Evolutionary conservation across 1,284 basidiomycete species (phyloP), one percentile per base, ranked within the genome.

Genomic region (Cryptococcus sp.): DNA sequence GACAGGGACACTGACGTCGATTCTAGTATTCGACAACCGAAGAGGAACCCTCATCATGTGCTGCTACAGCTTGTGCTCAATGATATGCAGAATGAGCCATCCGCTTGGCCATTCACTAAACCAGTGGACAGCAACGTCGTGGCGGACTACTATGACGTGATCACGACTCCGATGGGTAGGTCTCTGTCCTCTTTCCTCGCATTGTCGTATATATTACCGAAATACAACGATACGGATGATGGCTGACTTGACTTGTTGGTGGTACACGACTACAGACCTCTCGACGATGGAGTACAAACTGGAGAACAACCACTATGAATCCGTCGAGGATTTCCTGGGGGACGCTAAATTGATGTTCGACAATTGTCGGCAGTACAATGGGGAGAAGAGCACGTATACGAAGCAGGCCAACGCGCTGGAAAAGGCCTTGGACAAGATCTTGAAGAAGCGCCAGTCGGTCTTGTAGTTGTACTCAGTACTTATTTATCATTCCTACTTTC

Each of bases 161-260:
- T 98, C 76, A 89, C 87, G 70, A 82, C 88, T 56, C 95, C 95
- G 0, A 98, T 99, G 94, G 94, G 93, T 93, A 66, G 60, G 86
- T 81, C 17, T 23, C 5, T n/a, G 13, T 45, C 42, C 13, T 16
- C 5, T 25, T 5, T 17, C 17, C 23, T 50, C 27, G 10, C 13
- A 20, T 25, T 25, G 25, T 25, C 30, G 13, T 35, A 10, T 8
- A 35, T 35, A 10, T 2, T 8, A 35, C 30, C 4, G 13, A 10
- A 35, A 10, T 35, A 13, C 30, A 35, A 10, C 10, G 13, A 10
- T 10, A 10, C 10, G 30, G 30, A 35, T 35, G 30, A 35, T 35
- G 23, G 41, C 16, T 38, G 48, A 42, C 35, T 27, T 13, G 6
- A 3, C 19, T 13, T 17, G 17, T 30, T 54, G 50, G 41, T 27